Evolutionary conservation across 2,329 filamentous ascomycete species (phyloP).

Genomic region (Trichothecium sympodiale): DNA sequence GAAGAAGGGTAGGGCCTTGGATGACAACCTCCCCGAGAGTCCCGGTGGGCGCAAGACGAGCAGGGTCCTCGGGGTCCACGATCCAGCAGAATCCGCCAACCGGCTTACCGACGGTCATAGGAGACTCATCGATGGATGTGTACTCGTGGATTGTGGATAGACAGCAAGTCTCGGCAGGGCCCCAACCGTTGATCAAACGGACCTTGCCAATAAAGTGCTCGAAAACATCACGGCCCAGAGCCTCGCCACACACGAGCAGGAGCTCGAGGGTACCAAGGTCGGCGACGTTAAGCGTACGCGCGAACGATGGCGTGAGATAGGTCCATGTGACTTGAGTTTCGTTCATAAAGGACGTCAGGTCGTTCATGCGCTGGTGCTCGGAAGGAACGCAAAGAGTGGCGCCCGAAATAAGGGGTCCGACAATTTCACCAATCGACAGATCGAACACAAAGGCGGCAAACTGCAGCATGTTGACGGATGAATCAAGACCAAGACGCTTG

Average conservation of each 20-base stretch:
- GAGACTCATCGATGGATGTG: background rate
- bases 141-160: constrained; percentile 4
- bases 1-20: constrained; percentile 25
- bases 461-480: constrained; percentile 4
- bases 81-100: constrained; percentile 7
- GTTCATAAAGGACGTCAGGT: background rate
- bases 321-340: background rate
- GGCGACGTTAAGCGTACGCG: background rate
- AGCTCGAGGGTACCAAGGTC: constrained; percentile 1
- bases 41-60: constrained; percentile 5
- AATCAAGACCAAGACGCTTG: constrained; percentile 10
- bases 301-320: background rate
- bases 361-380: background rate
- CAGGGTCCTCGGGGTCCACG: constrained; percentile 4
- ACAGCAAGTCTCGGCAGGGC: constrained; percentile 6
- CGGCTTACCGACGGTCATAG: constrained; percentile 4
- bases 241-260: constrained; percentile 5
- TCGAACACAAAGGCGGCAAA: constrained; percentile 2
- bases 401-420: background rate
- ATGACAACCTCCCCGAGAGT: constrained; percentile 8
- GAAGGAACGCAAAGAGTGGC: background rate
- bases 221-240: constrained; percentile 4
- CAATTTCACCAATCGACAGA: constrained; percentile 1
- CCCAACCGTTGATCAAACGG: constrained; percentile 5
- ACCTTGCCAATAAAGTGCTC: constrained; percentile 4